Evolutionary conservation across 345 rosid genomes (phyloP).

Genomic region (Pugionium dolabratum): DNA sequence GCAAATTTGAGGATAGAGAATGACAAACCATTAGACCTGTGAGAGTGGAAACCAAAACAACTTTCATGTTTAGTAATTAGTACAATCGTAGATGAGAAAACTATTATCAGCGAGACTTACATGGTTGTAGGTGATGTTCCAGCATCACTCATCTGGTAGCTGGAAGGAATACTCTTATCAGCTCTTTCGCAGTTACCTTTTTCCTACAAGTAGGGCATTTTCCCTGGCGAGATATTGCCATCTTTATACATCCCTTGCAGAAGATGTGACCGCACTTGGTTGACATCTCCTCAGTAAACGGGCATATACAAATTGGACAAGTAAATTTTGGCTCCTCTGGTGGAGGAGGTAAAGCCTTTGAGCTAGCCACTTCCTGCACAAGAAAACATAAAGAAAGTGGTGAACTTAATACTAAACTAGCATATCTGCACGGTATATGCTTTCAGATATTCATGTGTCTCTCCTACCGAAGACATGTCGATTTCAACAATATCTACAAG

Average conservation of each 20-base stretch:
- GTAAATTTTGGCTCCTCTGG: constrained; percentile 80
- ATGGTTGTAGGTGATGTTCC: constrained; percentile 20
- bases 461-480: constrained; percentile 12
- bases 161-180: constrained; percentile 96
- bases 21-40: constrained; percentile 32
- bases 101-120: constrained; percentile 30
- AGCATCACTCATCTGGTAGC: constrained; percentile 50
- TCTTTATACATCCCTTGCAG: constrained; percentile 81
- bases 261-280: constrained; percentile 98
- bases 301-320: constrained; percentile 93
- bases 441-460: background rate
- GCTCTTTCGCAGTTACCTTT: constrained; percentile 59
- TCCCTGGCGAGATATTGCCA: constrained; percentile 59
- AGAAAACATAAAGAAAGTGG: background rate
- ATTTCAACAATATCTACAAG: constrained; percentile 10
- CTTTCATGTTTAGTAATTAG: background rate
- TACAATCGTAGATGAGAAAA: background rate
- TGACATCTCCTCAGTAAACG: constrained; percentile 74
- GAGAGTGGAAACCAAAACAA: constrained; percentile 7
- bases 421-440: background rate
- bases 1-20: constrained; percentile 7
- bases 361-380: constrained; percentile 16
- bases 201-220: constrained; percentile 98
- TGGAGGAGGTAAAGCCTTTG: constrained; percentile 49
- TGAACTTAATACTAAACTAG: constrained; percentile 1